phyloP scores from a whole-genome alignment of 140 eudicot species.

The Oenanthe javanica region DNA sequence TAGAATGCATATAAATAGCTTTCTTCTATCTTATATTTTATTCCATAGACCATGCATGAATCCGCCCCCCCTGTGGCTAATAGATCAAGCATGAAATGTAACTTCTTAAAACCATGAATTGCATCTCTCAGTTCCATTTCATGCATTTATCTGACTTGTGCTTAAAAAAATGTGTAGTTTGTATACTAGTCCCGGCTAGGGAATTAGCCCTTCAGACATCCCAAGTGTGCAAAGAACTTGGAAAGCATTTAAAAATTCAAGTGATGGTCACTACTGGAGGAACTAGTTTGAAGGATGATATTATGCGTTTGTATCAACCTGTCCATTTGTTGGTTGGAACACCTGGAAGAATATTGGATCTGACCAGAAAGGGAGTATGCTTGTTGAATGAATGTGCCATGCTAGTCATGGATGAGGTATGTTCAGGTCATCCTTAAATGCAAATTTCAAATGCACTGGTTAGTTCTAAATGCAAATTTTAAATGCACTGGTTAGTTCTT shows the following conservation, averaged over 20 bases:
- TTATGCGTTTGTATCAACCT: slow-evolving; percentile 74
- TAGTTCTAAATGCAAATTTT: too few relatives aligned
- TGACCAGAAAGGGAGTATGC: slow-evolving; percentile 58
- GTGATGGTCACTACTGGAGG: slow-evolving; percentile 88
- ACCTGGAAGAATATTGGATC: slow-evolving; percentile 78
- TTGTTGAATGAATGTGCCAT: slow-evolving; percentile 41
- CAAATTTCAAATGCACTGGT: background rate
- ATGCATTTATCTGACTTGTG: slow-evolving; percentile 10
- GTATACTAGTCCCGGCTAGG: slow-evolving; percentile 73
- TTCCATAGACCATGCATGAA: background rate
- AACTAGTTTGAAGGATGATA: slow-evolving; percentile 70
- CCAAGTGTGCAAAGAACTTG: slow-evolving; percentile 78
- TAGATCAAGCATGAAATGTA: background rate
- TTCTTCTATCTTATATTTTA: background rate
- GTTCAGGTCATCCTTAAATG: background rate
- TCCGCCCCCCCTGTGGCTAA: background rate
- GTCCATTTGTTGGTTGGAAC: slow-evolving; percentile 79
- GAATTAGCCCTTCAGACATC: slow-evolving; percentile 87
- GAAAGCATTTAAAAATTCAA: slow-evolving; percentile 60
- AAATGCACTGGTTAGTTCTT: background rate
- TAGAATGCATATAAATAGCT: background rate
- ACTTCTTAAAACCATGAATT: background rate
- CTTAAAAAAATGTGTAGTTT: slow-evolving; percentile 32
- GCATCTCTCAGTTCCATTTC: background rate
- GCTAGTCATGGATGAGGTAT: slow-evolving; percentile 79